These are phyloP conservation scores for Pyricularia pennisetigena DNA, from an alignment of 2,329 filamentous ascomycete species.

Conservation along the genomic window DNA sequence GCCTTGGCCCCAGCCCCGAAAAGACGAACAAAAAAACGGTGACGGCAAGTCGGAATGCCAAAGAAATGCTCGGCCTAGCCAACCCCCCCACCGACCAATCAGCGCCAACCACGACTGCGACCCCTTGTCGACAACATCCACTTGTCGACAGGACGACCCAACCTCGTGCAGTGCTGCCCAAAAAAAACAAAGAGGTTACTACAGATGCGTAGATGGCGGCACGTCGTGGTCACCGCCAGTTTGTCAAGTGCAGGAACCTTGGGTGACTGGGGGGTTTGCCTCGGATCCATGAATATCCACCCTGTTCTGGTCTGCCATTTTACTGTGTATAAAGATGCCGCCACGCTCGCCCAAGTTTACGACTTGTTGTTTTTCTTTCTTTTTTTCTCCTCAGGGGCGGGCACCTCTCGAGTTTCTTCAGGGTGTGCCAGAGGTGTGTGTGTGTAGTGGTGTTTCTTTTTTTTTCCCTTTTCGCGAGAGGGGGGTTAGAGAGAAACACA, in stretches of 20 bases:
- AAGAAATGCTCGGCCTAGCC: neutral
- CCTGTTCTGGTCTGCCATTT: neutral
- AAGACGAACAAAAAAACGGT: neutral
- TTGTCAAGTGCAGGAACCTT: neutral
- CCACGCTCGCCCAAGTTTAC: neutral
- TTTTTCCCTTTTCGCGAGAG: neutral
- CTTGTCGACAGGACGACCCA: neutral
- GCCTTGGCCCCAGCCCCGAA: neutral
- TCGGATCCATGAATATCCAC: neutral
- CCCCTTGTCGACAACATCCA: neutral
- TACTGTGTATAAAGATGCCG: neutral
- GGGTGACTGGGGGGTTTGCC: neutral
- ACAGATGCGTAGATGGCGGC: neutral
- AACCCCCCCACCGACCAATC: neutral
- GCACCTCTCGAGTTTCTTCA: neutral
- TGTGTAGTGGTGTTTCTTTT: neutral
- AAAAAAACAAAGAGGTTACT: neutral
- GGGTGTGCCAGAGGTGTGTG: neutral
- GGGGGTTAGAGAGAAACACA: neutral
- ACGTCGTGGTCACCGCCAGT: neutral
- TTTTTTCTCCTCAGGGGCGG: neutral
- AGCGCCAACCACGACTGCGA: neutral
- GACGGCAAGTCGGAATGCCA: neutral
- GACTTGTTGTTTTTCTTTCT: neutral
- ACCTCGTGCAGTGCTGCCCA: neutral